Conservation (phyloP, 345 rosid genomes). For the Crucihimalaya himalaica region DNA sequence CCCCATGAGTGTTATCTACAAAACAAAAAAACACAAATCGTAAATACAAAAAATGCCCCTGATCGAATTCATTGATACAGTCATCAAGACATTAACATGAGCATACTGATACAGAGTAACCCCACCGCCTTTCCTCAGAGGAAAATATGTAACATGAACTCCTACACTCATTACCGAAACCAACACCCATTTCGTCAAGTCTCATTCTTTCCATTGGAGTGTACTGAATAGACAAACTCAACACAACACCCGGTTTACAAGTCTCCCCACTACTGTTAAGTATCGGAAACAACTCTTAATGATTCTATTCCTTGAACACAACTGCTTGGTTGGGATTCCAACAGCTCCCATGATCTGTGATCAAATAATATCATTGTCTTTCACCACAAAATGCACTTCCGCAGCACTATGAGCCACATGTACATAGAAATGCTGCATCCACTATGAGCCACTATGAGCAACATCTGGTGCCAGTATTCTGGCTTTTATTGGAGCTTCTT, state of each 20-base stretch:
- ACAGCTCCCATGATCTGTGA: slow-evolving; percentile 85
- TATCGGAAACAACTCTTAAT: slow-evolving; percentile 76
- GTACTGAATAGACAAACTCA: slow-evolving; percentile 69
- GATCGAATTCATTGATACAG: too few relatives aligned
- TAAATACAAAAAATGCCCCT: too few relatives aligned
- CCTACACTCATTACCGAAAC: slow-evolving; percentile 62
- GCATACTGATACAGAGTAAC: slow-evolving; percentile 95
- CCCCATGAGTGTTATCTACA: too few relatives aligned
- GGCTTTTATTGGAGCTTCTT: too few relatives aligned
- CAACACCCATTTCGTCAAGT: slow-evolving; percentile 59
- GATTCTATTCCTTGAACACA: slow-evolving; percentile 49
- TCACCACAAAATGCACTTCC: slow-evolving; percentile 79
- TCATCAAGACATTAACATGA: slow-evolving; percentile 76
- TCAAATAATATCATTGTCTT: slow-evolving; percentile 78
- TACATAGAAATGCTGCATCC: slow-evolving; percentile 84
- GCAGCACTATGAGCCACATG: slow-evolving; percentile 80
- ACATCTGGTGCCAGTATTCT: too few relatives aligned
- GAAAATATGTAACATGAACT: slow-evolving; percentile 84
- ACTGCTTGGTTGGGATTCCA: slow-evolving; percentile 64
- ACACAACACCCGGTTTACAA: slow-evolving; percentile 66
- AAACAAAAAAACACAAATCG: too few relatives aligned
- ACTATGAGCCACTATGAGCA: too few relatives aligned
- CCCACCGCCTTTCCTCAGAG: slow-evolving; percentile 74
- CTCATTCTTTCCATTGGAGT: slow-evolving; percentile 54
- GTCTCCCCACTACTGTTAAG: slow-evolving; percentile 63